A percentile compares a stretch with the other conserved stretches of the same genome.
These are phyloP conservation scores for Ceratocystis ficicola DNA, from an alignment of 2,329 filamentous ascomycete species.

Conservation along the genomic window DNA sequence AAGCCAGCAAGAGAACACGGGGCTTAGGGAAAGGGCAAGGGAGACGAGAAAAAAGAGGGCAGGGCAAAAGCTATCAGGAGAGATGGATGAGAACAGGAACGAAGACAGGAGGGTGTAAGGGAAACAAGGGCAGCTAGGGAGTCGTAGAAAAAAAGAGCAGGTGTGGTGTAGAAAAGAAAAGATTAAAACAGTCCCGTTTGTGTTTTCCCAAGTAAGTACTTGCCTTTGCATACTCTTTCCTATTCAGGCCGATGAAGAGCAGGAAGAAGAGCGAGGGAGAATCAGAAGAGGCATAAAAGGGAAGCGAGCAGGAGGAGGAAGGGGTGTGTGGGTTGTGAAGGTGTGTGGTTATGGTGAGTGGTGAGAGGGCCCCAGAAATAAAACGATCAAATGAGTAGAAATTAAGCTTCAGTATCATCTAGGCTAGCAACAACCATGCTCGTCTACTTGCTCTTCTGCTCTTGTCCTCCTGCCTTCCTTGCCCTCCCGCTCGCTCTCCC, in stretches of 20 bases:
- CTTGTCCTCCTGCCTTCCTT: slow-evolving; percentile 6
- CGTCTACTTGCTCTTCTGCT: not conserved
- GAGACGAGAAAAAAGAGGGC: slow-evolving; percentile 2
- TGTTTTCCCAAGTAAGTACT: not conserved
- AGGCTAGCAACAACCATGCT: not conserved
- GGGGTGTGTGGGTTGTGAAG: not conserved
- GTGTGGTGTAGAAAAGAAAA: not conserved
- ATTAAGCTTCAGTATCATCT: not conserved
- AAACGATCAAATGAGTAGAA: not conserved
- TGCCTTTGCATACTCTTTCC: slow-evolving; percentile 7
- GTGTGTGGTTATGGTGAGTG: too few species aligned
- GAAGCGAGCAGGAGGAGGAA: not conserved
- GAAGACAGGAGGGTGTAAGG: not conserved
- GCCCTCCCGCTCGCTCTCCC: not conserved
- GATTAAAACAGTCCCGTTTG: not conserved
- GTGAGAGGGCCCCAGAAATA: not conserved
- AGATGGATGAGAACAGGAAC: not conserved
- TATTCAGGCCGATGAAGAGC: not conserved
- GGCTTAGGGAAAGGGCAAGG: not conserved
- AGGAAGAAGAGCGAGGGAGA: not conserved
- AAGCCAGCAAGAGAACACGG: not conserved
- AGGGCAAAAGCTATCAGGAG: not conserved
- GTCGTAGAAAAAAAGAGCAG: not conserved
- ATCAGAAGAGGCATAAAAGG: not conserved
- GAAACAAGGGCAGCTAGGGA: not conserved